Percentiles rank a stretch among this genome's conserved stretches.
phyloP scores from a whole-genome alignment of 805 yeast species.

The Monosporozyma aquatica region DNA sequence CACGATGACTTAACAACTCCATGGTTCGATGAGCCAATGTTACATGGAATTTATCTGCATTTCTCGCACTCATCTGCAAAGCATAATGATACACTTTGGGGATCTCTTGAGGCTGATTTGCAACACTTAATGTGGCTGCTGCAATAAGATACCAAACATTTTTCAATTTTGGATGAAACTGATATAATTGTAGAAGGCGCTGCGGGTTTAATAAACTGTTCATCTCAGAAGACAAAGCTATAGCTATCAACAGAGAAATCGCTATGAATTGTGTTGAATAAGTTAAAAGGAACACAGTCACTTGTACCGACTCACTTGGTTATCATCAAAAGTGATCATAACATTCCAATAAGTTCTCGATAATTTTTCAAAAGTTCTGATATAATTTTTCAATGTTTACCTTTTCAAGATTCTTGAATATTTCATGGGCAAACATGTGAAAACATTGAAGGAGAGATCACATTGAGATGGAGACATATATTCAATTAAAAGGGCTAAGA shows the following conservation, averaged over 20 bases:
- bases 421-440: too few relatives aligned
- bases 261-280: too few relatives aligned
- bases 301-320: too few relatives aligned
- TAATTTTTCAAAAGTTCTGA: neutral
- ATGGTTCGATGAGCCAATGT: conserved; percentile 18
- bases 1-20: conserved; percentile 10
- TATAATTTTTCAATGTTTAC: too few relatives aligned
- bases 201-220: conserved; percentile 21
- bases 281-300: too few relatives aligned
- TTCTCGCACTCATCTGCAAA: conserved; percentile 25
- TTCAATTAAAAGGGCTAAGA: too few relatives aligned
- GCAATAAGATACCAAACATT: conserved; percentile 71
- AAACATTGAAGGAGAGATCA: too few relatives aligned
- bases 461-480: too few relatives aligned
- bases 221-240: conserved; percentile 7
- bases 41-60: conserved; percentile 10
- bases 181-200: conserved; percentile 22
- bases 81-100: conserved; percentile 70
- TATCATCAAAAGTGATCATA: neutral
- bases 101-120: conserved; percentile 75
- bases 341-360: neutral
- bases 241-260: too few relatives aligned
- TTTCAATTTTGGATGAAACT: conserved; percentile 42
- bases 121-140: conserved; percentile 70
- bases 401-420: neutral